Conservation (phyloP, 192 early-diverging fungal species). For the Pilobolus umbonatus region DNA sequence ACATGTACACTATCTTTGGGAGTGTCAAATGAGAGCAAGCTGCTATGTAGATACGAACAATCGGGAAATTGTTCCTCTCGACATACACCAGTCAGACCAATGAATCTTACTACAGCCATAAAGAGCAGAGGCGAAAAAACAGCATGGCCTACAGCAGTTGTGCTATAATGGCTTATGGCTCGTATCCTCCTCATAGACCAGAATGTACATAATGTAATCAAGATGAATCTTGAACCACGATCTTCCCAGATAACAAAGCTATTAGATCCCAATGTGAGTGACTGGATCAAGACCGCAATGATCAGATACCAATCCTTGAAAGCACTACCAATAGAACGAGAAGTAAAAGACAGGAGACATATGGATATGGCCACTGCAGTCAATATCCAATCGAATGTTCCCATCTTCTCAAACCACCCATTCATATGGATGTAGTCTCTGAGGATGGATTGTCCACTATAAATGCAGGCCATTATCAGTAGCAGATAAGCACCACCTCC, state of each 20-base stretch:
- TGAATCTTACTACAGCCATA: constrained; percentile 49
- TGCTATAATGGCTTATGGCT: background rate
- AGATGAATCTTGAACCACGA: constrained; percentile 56
- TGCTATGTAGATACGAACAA: constrained; percentile 45
- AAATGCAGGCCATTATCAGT: background rate
- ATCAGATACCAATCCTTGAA: constrained; percentile 6
- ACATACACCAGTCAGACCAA: constrained; percentile 61
- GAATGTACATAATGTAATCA: constrained; percentile 58
- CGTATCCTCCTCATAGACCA: constrained; percentile 1
- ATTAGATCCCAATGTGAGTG: constrained; percentile 75
- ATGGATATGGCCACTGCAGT: background rate
- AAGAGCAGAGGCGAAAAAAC: constrained; percentile 19
- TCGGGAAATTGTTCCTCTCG: constrained; percentile 81
- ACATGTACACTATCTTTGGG: background rate
- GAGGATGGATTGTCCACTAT: too few species aligned
- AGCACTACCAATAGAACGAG: background rate
- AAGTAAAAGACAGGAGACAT: background rate
- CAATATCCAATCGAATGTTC: constrained; percentile 12
- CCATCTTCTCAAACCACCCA: constrained; percentile 33
- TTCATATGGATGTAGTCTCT: background rate
- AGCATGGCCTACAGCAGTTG: background rate
- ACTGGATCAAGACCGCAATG: constrained; percentile 42
- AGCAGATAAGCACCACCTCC: background rate
- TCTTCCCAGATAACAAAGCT: constrained; percentile 91
- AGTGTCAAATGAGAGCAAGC: constrained; percentile 5